Evolutionary conservation across 495 filamentous ascomycete species (phyloP).

Genomic region (Elasticomyces elasticus): DNA sequence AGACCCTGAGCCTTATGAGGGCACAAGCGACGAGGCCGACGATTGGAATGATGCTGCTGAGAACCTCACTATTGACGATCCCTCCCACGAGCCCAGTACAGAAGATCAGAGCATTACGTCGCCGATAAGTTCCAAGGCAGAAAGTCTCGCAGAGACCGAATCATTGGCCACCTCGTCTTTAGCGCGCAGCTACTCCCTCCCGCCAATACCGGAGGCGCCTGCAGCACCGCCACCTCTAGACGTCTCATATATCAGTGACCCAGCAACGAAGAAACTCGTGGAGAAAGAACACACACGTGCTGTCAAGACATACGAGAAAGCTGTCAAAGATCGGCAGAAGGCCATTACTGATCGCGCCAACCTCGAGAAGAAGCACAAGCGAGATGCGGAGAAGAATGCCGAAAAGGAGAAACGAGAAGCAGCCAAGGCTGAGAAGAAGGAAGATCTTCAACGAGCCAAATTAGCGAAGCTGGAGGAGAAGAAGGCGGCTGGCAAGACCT

Average conservation of each 20-base stretch:
- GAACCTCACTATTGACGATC: slow-evolving; percentile 8
- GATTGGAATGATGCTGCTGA: slow-evolving; percentile 9
- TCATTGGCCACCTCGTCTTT: not conserved
- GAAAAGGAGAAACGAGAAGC: slow-evolving; percentile 25
- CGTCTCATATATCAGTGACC: slow-evolving; percentile 44
- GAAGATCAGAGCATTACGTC: not conserved
- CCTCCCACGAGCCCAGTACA: not conserved
- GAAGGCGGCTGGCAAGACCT: slow-evolving; percentile 22
- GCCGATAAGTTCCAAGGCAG: not conserved
- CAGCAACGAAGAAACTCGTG: slow-evolving; percentile 52
- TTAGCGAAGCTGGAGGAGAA: slow-evolving; percentile 3
- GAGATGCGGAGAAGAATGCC: slow-evolving; percentile 10
- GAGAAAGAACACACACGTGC: slow-evolving; percentile 50
- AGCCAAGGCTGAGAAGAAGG: slow-evolving; percentile 24
- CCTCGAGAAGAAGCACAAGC: slow-evolving; percentile 21
- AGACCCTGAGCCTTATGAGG: not conserved
- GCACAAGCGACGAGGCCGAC: not conserved
- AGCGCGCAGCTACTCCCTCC: not conserved
- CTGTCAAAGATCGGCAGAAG: slow-evolving; percentile 54
- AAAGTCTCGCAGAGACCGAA: not conserved
- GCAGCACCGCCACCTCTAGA: slow-evolving; percentile 39
- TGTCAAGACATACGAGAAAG: slow-evolving; percentile 49
- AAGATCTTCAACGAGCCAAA: slow-evolving; percentile 13
- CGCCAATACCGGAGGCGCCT: slow-evolving; percentile 32
- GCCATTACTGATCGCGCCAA: slow-evolving; percentile 49